A percentile compares a stretch with the other conserved stretches of the same genome.
These are phyloP conservation scores for Claviceps africana DNA, from an alignment of 2,329 filamentous ascomycete genomes.

Conservation along the genomic window DNA sequence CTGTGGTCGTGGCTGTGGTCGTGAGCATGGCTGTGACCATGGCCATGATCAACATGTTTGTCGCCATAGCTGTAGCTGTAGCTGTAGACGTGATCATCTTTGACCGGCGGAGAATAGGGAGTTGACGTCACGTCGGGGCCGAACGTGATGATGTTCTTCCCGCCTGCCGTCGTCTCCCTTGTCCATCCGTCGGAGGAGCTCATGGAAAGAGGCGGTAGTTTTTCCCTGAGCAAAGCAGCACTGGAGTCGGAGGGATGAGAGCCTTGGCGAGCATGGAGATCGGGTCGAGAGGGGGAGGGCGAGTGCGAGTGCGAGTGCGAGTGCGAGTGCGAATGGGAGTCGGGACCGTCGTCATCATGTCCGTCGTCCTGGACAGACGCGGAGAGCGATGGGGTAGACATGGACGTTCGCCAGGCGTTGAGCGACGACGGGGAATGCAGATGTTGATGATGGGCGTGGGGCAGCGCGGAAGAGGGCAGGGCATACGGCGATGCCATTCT, in stretches of 20 bases:
- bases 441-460: conserved; percentile 31
- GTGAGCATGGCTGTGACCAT: conserved; percentile 14
- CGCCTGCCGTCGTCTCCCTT: conserved; percentile 25
- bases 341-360: conserved; percentile 16
- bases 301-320: conserved; percentile 6
- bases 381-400: conserved; percentile 19
- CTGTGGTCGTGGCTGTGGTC: conserved; percentile 13
- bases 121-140: conserved; percentile 14
- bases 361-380: conserved; percentile 18
- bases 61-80: conserved; percentile 3
- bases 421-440: conserved; percentile 27
- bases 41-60: conserved; percentile 9
- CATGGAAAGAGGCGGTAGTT: conserved; percentile 18
- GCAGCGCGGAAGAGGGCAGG: conserved; percentile 36
- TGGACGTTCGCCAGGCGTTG: conserved; percentile 23
- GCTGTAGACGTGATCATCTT: conserved; percentile 12
- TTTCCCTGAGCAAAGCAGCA: conserved; percentile 16
- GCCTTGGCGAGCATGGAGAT: conserved; percentile 16
- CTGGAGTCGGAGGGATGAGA: conserved; percentile 19
- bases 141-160: conserved; percentile 25
- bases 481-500: conserved; percentile 38
- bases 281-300: conserved; percentile 14
- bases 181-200: conserved; percentile 26
- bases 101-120: conserved; percentile 12
- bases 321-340: conserved; percentile 3